Conservation (phyloP, 441 rosid genomes). For the Erodium texanum region DNA sequence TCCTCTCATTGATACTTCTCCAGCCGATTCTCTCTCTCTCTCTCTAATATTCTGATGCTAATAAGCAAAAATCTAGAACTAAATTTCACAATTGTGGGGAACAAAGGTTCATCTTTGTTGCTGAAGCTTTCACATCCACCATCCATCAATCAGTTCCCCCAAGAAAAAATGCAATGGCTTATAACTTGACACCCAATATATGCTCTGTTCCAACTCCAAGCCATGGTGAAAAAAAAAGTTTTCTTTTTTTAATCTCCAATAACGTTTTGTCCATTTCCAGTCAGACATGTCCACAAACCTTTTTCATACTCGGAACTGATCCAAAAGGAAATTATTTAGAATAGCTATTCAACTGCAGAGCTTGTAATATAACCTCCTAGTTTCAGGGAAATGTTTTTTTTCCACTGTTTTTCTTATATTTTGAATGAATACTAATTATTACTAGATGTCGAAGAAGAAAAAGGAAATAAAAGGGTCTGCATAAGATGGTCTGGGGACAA, state of each 20-base stretch:
- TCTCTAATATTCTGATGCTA: constrained; percentile 1
- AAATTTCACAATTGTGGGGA: constrained; percentile 1
- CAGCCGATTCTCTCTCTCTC: not conserved
- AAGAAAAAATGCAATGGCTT: constrained; percentile 4
- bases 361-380: not conserved
- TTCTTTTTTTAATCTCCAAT: not conserved
- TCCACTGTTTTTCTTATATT: not conserved
- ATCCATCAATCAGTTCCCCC: not conserved
- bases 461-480: not conserved
- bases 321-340: not conserved
- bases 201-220: not conserved
- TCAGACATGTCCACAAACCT: not conserved
- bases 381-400: not conserved
- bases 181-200: constrained; percentile 1
- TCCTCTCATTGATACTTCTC: not conserved
- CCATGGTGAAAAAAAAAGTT: not conserved
- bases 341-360: not conserved
- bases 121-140: constrained; percentile 6
- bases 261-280: constrained; percentile 5
- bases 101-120: not conserved
- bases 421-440: not conserved
- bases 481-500: constrained; percentile 3
- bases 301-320: not conserved
- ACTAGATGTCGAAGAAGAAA: not conserved
- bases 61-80: not conserved